These are phyloP conservation scores for Helenozyma rhizophorensis DNA, from an alignment of 805 yeast species.

Conservation along the genomic window DNA sequence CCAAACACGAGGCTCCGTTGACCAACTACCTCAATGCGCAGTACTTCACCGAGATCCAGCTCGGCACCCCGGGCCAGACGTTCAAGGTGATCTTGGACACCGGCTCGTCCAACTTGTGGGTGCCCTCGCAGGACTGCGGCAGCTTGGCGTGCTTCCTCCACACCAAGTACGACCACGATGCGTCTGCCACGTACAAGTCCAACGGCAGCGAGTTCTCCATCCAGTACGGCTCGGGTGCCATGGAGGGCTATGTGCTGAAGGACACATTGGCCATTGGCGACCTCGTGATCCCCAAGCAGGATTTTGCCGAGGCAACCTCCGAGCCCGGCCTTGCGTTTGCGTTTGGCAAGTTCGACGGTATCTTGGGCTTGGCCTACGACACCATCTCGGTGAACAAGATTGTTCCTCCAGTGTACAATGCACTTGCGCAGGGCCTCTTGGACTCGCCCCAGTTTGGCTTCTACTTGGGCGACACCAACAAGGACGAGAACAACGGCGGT, in stretches of 20 bases:
- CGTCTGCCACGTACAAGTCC: conserved; percentile 77
- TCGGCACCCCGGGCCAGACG: conserved; percentile 91
- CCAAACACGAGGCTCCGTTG: conserved; percentile 68
- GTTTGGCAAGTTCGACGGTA: conserved; percentile 98
- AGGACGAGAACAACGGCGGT: conserved; percentile 73
- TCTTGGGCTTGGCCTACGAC: conserved; percentile 90
- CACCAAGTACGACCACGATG: conserved; percentile 79
- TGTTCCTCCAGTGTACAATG: conserved; percentile 93
- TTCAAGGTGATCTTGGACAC: conserved; percentile 96
- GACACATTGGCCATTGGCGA: conserved; percentile 81
- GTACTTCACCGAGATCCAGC: conserved; percentile 83
- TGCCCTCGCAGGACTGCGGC: conserved; percentile 83
- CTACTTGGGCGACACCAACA: conserved; percentile 75
- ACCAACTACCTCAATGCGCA: conserved; percentile 95
- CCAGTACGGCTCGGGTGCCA: conserved; percentile 87
- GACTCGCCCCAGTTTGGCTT: conserved; percentile 87
- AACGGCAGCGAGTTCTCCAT: conserved; percentile 86
- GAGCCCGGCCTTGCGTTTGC: conserved; percentile 99
- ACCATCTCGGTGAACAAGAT: conserved; percentile 83
- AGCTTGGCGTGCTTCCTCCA: conserved; percentile 96
- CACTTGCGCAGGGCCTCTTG: conserved; percentile 72
- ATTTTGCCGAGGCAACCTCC: conserved; percentile 93
- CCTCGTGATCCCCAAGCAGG: conserved; percentile 80
- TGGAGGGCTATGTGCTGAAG: conserved; percentile 88
- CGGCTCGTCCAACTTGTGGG: conserved; percentile 96